These are phyloP conservation scores for Hygrophoropsis aurantiaca DNA, from an alignment of 768 basidiomycete species.

Conservation along the genomic window DNA sequence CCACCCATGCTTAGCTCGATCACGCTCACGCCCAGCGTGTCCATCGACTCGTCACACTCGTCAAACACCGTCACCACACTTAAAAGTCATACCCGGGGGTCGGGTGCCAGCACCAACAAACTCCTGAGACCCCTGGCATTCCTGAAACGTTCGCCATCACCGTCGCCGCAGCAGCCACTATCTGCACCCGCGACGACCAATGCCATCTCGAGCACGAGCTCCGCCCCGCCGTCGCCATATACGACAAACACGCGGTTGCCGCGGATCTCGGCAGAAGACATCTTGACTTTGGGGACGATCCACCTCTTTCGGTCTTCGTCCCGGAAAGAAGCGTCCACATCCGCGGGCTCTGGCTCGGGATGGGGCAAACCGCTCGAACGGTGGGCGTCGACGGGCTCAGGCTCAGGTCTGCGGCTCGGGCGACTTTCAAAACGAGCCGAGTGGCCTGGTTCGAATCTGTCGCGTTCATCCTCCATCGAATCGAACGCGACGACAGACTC, in stretches of 20 bases:
- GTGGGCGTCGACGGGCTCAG: slow-evolving; percentile 20
- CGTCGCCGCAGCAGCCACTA: slow-evolving; percentile 10
- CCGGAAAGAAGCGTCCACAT: slow-evolving; percentile 4
- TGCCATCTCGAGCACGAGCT: slow-evolving; percentile 9
- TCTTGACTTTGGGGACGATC: slow-evolving; percentile 27
- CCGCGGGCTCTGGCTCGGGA: slow-evolving; percentile 7
- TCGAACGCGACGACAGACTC: neutral
- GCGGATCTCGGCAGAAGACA: slow-evolving; percentile 28
- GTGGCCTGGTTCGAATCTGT: neutral
- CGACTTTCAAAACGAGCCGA: neutral
- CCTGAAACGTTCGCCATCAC: slow-evolving; percentile 15
- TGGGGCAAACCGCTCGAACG: slow-evolving; percentile 16
- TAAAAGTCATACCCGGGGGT: too few species aligned
- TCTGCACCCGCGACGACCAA: slow-evolving; percentile 13
- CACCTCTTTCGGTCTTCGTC: slow-evolving; percentile 29
- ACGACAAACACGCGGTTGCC: slow-evolving; percentile 7
- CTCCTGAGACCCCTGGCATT: slow-evolving; percentile 20
- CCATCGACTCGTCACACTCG: slow-evolving; percentile 19
- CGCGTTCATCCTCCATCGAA: neutral
- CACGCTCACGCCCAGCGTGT: slow-evolving; percentile 16
- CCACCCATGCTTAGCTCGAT: slow-evolving; percentile 4
- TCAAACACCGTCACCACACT: slow-evolving; percentile 22
- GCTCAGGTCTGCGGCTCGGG: neutral
- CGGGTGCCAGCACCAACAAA: too few species aligned
- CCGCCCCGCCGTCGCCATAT: slow-evolving; percentile 15